A percentile compares a stretch with the other conserved stretches of the same genome.
These are phyloP conservation scores for Aphanomyces astaci DNA, from an alignment of 352 stramenopile genomes.

Conservation along the genomic window DNA sequence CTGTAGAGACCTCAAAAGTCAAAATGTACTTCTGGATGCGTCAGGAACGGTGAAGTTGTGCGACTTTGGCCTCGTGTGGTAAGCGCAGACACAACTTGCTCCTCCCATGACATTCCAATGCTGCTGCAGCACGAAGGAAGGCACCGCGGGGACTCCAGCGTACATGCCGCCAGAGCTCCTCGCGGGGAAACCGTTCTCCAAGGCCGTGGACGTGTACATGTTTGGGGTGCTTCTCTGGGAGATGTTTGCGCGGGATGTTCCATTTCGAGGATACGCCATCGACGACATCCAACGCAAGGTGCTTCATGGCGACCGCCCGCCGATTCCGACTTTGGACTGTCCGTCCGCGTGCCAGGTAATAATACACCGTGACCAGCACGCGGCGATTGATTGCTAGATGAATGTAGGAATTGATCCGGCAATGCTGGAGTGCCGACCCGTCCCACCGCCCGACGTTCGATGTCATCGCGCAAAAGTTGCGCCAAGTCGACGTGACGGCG, in stretches of 20 bases:
- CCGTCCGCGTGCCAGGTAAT: conserved; percentile 47
- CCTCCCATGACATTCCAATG: neutral
- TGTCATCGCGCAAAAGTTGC: conserved; percentile 43
- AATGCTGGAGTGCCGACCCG: conserved; percentile 26
- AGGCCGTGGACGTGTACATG: conserved; percentile 89
- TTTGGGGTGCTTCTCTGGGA: conserved; percentile 90
- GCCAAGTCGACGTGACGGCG: conserved; percentile 29
- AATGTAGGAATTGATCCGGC: conserved; percentile 23
- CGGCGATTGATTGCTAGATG: neutral
- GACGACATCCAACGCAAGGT: conserved; percentile 67
- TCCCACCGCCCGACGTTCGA: conserved; percentile 25
- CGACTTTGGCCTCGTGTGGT: conserved; percentile 86
- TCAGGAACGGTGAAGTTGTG: conserved; percentile 81
- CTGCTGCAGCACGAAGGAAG: conserved; percentile 51
- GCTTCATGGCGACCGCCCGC: conserved; percentile 58
- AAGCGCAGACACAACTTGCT: neutral
- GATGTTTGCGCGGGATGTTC: conserved; percentile 74
- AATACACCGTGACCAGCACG: too few species aligned
- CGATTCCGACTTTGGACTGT: conserved; percentile 64
- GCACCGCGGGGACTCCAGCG: conserved; percentile 78
- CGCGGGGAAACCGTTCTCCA: conserved; percentile 71
- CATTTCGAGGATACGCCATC: conserved; percentile 66
- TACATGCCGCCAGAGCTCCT: conserved; percentile 88
- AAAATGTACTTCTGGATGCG: conserved; percentile 77
- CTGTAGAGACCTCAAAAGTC: conserved; percentile 81